These are phyloP conservation scores for Rhynchospora pubera DNA, from an alignment of 176 grass and related monocot genomes.

Conservation along the genomic window DNA sequence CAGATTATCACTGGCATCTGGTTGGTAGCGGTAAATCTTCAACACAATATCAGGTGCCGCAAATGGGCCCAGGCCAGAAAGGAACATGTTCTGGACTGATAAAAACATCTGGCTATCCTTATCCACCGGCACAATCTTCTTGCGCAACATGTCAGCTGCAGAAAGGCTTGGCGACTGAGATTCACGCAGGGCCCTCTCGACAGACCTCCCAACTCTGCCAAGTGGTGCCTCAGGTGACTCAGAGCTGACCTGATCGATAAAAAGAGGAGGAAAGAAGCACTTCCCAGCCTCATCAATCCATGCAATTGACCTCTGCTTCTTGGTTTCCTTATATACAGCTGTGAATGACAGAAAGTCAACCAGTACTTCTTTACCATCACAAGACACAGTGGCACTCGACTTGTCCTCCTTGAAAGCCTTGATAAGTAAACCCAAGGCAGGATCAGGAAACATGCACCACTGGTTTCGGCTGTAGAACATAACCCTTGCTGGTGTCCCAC, in stretches of 20 bases:
- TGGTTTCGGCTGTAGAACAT: conserved; percentile 58
- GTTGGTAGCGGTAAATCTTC: conserved; percentile 52
- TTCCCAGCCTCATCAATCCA: conserved; percentile 56
- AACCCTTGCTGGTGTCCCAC: conserved; percentile 37
- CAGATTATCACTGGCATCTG: conserved; percentile 57
- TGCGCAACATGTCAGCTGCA: conserved; percentile 40
- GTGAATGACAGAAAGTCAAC: conserved; percentile 78
- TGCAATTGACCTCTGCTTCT: conserved; percentile 56
- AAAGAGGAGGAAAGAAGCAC: conserved; percentile 49
- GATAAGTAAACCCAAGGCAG: conserved; percentile 41
- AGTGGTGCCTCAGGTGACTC: conserved; percentile 32
- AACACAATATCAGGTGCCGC: conserved; percentile 44
- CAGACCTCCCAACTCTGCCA: conserved; percentile 37
- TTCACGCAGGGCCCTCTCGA: conserved; percentile 50
- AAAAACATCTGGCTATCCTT: conserved; percentile 46
- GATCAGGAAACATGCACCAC: conserved; percentile 55
- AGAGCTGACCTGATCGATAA: conserved; percentile 43
- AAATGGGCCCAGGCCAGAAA: conserved; percentile 71
- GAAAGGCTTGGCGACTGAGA: conserved; percentile 27
- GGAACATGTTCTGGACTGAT: conserved; percentile 47
- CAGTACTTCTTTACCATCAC: conserved; percentile 37
- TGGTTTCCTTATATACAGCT: conserved; percentile 40
- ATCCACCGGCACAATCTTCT: conserved; percentile 57
- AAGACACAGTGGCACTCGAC: conserved; percentile 41
- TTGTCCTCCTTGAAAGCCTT: conserved; percentile 40